Conservation (phyloP, 2,329 filamentous ascomycete genomes). For the Chaetothyriales sp. region DNA sequence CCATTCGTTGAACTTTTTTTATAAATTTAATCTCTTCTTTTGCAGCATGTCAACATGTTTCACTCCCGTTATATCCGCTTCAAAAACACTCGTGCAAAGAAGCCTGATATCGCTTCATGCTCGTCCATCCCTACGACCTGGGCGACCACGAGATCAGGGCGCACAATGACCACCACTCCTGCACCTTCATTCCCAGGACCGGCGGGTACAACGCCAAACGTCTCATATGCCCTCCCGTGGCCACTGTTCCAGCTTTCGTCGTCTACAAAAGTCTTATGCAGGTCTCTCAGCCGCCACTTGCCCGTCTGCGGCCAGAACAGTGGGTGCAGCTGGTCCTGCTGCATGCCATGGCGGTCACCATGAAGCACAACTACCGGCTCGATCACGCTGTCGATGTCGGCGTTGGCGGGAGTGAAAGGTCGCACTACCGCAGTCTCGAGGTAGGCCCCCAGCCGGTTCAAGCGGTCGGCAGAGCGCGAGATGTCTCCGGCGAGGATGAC, state of each 20-base stretch:
- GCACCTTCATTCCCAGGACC: constrained; percentile 20
- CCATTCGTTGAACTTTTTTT: too few relatives aligned
- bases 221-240: constrained; percentile 43
- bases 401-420: constrained; percentile 28
- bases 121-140: constrained; percentile 23
- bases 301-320: constrained; percentile 43
- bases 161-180: constrained; percentile 38
- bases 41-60: background rate
- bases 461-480: constrained; percentile 3
- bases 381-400: constrained; percentile 40
- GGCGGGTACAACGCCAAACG: constrained; percentile 32
- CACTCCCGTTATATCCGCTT: background rate
- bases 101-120: constrained; percentile 21
- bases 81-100: constrained; percentile 19
- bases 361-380: constrained; percentile 41
- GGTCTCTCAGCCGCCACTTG: constrained; percentile 41
- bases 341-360: constrained; percentile 33
- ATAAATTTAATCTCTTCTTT: too few relatives aligned
- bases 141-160: constrained; percentile 41
- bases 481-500: constrained; percentile 36
- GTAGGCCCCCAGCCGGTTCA: constrained; percentile 25
- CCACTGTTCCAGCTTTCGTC: constrained; percentile 41
- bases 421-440: constrained; percentile 24
- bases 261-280: constrained; percentile 45
- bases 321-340: constrained; percentile 39